Evolutionary conservation across 345 rosid species (phyloP).

Genomic region (Populus alba): DNA sequence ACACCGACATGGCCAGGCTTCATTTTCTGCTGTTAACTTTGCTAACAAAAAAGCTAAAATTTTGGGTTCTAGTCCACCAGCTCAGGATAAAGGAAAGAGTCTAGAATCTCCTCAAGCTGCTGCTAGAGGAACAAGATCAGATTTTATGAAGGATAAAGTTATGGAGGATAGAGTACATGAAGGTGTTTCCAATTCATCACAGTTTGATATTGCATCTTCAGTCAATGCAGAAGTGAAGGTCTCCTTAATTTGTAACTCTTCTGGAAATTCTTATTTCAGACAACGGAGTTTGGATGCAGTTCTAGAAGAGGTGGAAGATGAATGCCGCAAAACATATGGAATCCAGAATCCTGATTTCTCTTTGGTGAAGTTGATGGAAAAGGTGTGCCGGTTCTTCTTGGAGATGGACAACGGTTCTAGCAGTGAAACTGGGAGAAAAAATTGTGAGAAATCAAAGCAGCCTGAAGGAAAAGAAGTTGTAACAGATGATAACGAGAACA

Average conservation of each 20-base stretch:
- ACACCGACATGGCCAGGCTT: neutral
- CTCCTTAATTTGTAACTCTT: constrained; percentile 8
- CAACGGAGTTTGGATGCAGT: neutral
- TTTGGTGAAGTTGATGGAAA: constrained; percentile 12
- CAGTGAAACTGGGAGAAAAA: neutral
- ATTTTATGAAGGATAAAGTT: neutral
- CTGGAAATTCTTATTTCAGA: neutral
- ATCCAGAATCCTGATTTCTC: constrained; percentile 25
- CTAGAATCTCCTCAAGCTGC: neutral
- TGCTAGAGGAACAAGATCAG: neutral
- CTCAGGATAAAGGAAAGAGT: neutral
- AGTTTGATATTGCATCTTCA: constrained; percentile 25
- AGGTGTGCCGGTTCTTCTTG: constrained; percentile 12
- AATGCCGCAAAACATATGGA: constrained; percentile 9
- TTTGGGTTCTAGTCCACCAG: neutral
- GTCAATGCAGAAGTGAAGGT: constrained; percentile 21
- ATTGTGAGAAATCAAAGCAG: neutral
- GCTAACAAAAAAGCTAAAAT: neutral
- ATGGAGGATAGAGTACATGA: neutral
- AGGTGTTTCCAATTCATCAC: neutral
- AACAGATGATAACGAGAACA: neutral
- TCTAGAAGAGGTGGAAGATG: constrained; percentile 14
- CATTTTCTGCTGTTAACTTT: neutral
- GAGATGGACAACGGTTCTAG: neutral
- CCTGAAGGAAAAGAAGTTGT: neutral